Percentiles rank a stretch among this genome's conserved stretches.
Conservation (phyloP, 345 rosid genomes). For the Erodium maritimum region DNA sequence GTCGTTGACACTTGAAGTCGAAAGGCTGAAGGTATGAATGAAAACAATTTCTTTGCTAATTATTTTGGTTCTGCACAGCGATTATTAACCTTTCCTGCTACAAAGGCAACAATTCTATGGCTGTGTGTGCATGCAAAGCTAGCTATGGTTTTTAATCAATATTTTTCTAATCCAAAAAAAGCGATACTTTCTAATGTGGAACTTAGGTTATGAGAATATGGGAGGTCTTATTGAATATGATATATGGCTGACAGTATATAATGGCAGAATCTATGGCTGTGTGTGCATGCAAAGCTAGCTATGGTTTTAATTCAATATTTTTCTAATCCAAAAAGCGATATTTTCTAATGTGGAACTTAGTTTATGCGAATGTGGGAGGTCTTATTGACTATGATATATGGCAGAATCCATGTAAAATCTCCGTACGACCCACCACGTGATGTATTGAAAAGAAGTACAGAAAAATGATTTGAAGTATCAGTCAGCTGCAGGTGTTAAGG, state of each 20-base stretch:
- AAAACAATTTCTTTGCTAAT: neutral
- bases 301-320: neutral
- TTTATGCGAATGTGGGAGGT: no score
- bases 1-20: slow-evolving; percentile 52
- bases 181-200: neutral
- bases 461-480: neutral
- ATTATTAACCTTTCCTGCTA: neutral
- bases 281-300: neutral
- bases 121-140: neutral
- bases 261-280: no score
- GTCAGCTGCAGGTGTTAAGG: neutral
- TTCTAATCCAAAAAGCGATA: neutral
- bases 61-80: neutral
- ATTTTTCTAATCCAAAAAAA: neutral
- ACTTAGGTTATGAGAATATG: neutral
- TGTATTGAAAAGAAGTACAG: neutral
- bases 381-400: no score
- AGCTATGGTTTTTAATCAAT: neutral
- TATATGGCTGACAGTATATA: no score
- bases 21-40: slow-evolving; percentile 53
- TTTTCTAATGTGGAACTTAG: neutral
- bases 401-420: no score
- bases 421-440: no score
- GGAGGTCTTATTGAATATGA: no score
- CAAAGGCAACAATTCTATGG: no score